These are phyloP conservation scores for Xylaria sp. DNA, from an alignment of 495 filamentous ascomycete species.

Conservation along the genomic window DNA sequence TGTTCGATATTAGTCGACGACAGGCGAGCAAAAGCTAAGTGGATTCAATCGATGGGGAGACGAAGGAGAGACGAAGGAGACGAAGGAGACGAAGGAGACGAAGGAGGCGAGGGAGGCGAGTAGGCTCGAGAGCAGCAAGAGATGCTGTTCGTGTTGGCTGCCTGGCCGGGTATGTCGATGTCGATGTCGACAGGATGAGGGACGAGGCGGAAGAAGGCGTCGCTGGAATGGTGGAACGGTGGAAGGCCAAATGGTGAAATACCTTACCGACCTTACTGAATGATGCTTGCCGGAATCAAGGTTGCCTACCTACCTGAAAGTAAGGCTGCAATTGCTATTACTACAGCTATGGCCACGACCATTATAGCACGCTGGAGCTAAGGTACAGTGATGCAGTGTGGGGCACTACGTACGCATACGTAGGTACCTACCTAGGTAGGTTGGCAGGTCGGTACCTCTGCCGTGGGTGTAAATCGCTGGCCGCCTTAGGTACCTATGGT, in stretches of 20 bases:
- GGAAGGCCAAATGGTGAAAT: background rate
- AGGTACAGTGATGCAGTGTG: slow-evolving; percentile 9
- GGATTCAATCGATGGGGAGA: too few relatives aligned
- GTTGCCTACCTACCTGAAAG: too few relatives aligned
- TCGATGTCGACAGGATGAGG: background rate
- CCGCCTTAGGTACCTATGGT: background rate
- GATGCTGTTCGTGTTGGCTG: background rate
- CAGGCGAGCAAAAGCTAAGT: background rate
- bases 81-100: too few relatives aligned
- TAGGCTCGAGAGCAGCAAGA: background rate
- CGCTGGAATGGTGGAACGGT: too few relatives aligned
- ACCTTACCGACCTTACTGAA: background rate
- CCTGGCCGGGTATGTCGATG: background rate
- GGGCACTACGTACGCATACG: too few relatives aligned
- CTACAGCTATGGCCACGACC: background rate
- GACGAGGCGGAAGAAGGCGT: slow-evolving; percentile 2
- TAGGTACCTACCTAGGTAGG: background rate
- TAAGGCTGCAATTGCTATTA: too few relatives aligned
- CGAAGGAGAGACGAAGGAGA: too few relatives aligned
- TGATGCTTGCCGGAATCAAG: too few relatives aligned
- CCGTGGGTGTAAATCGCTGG: background rate
- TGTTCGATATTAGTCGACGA: background rate
- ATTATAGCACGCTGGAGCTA: slow-evolving; percentile 1
- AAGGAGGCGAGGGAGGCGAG: background rate
- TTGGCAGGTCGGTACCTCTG: background rate